Evolutionary conservation across 257 asterid species (phyloP), one percentile per base, ranked within the genome.

Genomic region (Gentiana macrophylla): DNA sequence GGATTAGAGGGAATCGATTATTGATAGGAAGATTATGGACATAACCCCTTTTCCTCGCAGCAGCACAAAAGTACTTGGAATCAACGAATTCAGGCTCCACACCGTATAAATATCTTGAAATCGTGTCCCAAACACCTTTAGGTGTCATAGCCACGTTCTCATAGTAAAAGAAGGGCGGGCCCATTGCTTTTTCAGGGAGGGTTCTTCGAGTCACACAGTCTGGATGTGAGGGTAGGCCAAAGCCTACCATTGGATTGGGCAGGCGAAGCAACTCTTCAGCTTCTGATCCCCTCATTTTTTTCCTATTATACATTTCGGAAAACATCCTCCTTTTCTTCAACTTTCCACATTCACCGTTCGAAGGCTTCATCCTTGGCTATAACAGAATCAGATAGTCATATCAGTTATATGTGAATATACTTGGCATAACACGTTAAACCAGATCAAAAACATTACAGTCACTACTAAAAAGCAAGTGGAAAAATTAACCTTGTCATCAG

Each of bases 71-170:
- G 45, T 71, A 67, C 57, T 68, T 71, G 0, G 84, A 78, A 58
- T 78, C 84, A 0, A 78, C 84, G 51, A 71, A 78, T 35, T 78
- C 84, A 0, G 80, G 80, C 32, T 66, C 70, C 2, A 74, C 24
- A 6, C 67, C 71, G 34, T 78, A 78, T 10, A 78, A 45, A 48
- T 57, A 62, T 13, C 73, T 51, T 0, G 68, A 53, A 13, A 74
- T 78, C 2, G 58, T 55, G 13, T 60, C 73, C 84, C 84, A 78
- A 2, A 72, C 80, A 8, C 81, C 81, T 59, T 68, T 70, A 0
- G 84, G 81, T 5, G 84, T 58, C 1, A 74, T 49, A 10, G 84
- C 84, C 37, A 78, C 81, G 34, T 78, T 78, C 56, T 78, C 84
- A 44, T 71, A 78, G 5, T 78, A 78, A 32, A 78, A 78, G 55